Base-by-base conservation (phyloP, 2,329 filamentous ascomycete genomes). In the Hypoxylon sp. region DNA sequence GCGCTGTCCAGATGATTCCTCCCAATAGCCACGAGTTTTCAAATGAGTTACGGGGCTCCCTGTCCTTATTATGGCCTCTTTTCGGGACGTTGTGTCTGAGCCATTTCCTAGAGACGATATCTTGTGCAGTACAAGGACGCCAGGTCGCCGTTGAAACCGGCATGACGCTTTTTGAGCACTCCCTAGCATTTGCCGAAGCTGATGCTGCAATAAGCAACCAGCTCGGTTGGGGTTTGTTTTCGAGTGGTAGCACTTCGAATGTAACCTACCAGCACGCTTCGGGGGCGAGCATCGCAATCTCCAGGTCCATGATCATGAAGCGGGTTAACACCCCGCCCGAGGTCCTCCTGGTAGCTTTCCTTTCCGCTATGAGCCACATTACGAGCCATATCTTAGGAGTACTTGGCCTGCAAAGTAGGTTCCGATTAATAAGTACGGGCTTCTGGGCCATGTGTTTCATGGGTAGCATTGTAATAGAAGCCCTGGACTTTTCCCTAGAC, bases 161-260 rank as follows among this genome's bases (percentile, higher is more conserved):
- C 17, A 97, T 98, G 93, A 97, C 94, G 0, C 87, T 98, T 1
- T 97, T 98, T 75, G 96, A 99, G 78, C 94, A 98, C 76, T 98
- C 94, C 0, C 85, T 99, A 7, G 95, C 95, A 2, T 99, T 98
- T 81, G 93, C 95, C 10, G 96, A 99, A 80, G 95, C 95, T 7
- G 96, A 99, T 78, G 91, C 93, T 31, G 92, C 94, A 70, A 90
- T 98, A 50, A 91, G 90, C 73, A 92, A 91, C 71, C 92, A 94
- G 55, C 87, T 97, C 13, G 91, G 91, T 11, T 88, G 94, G 79
- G 89, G 91, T 0, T 74, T 89, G 0, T 91, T 92, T 74, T 84
- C 70, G 77, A 86, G 62, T 83, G 84, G 78, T 51, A 76, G 72
- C 60, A 72, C 78, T 29, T 69, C 83, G 0, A 82, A 81, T 19